Conservation (phyloP, 2,329 filamentous ascomycete species). For the Shiraia sp. region DNA sequence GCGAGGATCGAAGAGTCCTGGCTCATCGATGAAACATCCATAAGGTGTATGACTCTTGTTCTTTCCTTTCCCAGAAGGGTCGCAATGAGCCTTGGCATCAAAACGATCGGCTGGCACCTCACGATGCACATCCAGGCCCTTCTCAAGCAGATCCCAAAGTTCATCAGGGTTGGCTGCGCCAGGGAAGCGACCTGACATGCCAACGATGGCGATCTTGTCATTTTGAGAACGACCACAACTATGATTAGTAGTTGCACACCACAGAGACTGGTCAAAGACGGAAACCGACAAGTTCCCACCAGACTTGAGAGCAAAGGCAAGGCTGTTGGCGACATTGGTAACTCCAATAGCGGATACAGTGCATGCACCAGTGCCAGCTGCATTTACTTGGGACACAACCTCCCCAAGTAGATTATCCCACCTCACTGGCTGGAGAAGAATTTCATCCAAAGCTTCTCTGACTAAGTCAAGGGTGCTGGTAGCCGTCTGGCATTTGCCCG, state of each 20-base stretch:
- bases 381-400: constrained; percentile 51
- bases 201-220: constrained; percentile 82
- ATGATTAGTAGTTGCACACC: constrained; percentile 39
- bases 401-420: constrained; percentile 56
- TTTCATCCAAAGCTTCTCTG: constrained; percentile 49
- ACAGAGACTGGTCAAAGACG: constrained; percentile 51
- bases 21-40: constrained; percentile 76
- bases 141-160: constrained; percentile 75
- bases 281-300: constrained; percentile 51
- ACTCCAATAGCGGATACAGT: constrained; percentile 56
- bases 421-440: constrained; percentile 52
- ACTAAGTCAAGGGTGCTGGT: constrained; percentile 52
- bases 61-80: constrained; percentile 71
- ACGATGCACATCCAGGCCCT: constrained; percentile 74
- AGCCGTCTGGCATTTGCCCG: constrained; percentile 51
- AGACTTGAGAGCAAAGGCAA: constrained; percentile 58
- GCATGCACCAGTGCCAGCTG: constrained; percentile 45
- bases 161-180: constrained; percentile 71
- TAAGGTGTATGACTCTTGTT: constrained; percentile 79
- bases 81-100: constrained; percentile 70
- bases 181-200: constrained; percentile 78
- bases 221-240: constrained; percentile 53
- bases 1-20: constrained; percentile 76
- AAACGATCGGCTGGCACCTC: constrained; percentile 72
- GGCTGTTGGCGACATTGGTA: constrained; percentile 58